Evolutionary conservation across 805 yeast genomes (phyloP), one percentile per base, ranked within the genome.

Genomic region (Debaryomyces tyrocola): DNA sequence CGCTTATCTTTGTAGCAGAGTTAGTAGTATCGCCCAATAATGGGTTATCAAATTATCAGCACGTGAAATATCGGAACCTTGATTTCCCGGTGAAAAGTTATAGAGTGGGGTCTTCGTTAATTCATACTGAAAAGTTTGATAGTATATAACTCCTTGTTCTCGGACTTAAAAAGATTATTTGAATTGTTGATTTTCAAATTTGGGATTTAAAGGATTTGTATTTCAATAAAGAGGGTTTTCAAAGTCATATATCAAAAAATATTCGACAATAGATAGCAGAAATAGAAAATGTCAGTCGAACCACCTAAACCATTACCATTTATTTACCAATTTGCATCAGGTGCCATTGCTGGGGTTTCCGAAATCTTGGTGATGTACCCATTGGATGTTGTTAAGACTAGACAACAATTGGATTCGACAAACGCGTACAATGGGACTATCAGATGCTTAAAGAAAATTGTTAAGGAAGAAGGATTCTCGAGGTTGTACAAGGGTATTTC

Each of bases 331-430:
- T 94, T 94, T 66, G 75, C 77, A 52, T 84, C 90, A 50, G 99
- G 96, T 58, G 98, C 95, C 62, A 78, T 91, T 60, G 99, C 99
- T 52, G 99, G 99, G 54, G 90, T 94, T 52, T 89, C 97, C 21
- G 99, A 94, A 73, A 87, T 91, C 66, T 75, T 90, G 58, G 90
- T 88, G 53, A 90, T 91, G 97, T 91, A 91, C 64, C 99, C 99
- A 37, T 74, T 92, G 62, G 99, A 92, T 67, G 96, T 94, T 52
- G 96, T 94, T 62, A 92, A 92, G 77, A 92, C 99, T 28, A 81
- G 98, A 70, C 91, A 91, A 73, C 97, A 92, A 70, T 78, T 92
- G 60, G 77, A 71, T 48, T 59, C 66, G 40, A 74, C 79, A 42
- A 83, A 81, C 40, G 87, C 85, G 51, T 91, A 91, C 73, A 74